Evolutionary conservation across 768 basidiomycete species (phyloP).

Genomic region (Naganishia vaughanmartiniae): DNA sequence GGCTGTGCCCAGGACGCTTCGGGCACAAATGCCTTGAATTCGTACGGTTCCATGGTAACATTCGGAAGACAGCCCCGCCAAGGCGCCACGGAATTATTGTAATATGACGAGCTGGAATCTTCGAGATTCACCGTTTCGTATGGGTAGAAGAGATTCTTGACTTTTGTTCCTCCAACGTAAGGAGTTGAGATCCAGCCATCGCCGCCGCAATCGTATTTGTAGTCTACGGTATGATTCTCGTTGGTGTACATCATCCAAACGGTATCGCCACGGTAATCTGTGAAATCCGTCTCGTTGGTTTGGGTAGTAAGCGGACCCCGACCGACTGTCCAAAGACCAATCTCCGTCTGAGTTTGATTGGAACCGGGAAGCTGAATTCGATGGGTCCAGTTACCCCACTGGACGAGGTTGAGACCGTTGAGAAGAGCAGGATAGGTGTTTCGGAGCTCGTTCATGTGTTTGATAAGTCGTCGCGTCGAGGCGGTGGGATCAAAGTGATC

Average conservation of each 20-base stretch:
- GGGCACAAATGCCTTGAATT: constrained; percentile 80
- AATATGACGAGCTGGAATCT: constrained; percentile 66
- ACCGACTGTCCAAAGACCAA: constrained; percentile 81
- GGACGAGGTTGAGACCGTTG: constrained; percentile 81
- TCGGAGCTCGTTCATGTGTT: constrained; percentile 72
- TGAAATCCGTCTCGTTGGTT: constrained; percentile 54
- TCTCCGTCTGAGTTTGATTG: constrained; percentile 72
- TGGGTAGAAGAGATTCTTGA: constrained; percentile 76
- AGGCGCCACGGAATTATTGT: constrained; percentile 61
- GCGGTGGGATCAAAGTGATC: constrained; percentile 93
- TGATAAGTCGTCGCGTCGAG: constrained; percentile 69
- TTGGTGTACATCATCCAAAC: constrained; percentile 85
- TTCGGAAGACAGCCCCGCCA: constrained; percentile 70
- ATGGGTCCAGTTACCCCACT: constrained; percentile 81
- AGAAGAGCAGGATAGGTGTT: constrained; percentile 68
- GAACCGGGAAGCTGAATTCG: constrained; percentile 78
- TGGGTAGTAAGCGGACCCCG: constrained; percentile 67
- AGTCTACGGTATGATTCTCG: constrained; percentile 70
- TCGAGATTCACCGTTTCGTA: constrained; percentile 73
- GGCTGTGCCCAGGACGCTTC: constrained; percentile 65
- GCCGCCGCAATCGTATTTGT: constrained; percentile 61
- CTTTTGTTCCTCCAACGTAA: constrained; percentile 60
- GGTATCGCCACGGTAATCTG: constrained; percentile 63
- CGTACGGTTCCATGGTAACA: constrained; percentile 68
- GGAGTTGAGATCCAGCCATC: constrained; percentile 75